Evolutionary conservation across 2,329 filamentous ascomycete species (phyloP).

Genomic region (Penicillium sp.): DNA sequence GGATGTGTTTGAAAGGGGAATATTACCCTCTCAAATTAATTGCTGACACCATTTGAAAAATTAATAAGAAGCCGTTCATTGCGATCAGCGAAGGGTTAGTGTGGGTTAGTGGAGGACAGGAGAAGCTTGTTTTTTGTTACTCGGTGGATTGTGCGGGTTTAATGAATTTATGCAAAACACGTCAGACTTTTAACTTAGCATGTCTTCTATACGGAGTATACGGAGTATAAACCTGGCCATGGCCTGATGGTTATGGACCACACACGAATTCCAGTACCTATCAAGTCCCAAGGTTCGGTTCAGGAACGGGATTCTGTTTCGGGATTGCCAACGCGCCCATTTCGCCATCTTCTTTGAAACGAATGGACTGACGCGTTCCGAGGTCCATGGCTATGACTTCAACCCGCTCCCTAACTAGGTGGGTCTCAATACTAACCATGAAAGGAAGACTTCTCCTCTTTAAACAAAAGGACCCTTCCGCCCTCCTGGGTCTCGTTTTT

Average conservation of each 20-base stretch:
- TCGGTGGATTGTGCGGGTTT: background rate
- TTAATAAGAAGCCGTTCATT: background rate
- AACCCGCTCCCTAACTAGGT: slow-evolving; percentile 20
- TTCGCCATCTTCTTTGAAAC: background rate
- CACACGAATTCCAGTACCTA: no score
- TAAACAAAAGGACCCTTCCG: background rate
- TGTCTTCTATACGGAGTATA: background rate
- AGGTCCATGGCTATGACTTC: slow-evolving; percentile 15
- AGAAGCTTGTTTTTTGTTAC: background rate
- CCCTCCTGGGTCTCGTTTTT: background rate
- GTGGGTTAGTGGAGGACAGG: background rate
- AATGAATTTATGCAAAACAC: background rate
- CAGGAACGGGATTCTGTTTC: background rate
- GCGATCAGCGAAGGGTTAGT: background rate
- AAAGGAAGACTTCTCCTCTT: slow-evolving; percentile 3
- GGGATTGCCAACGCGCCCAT: background rate
- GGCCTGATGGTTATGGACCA: background rate
- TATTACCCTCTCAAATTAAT: background rate
- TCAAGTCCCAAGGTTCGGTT: background rate
- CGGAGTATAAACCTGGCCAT: background rate
- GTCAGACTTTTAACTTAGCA: background rate
- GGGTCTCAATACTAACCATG: slow-evolving; percentile 10
- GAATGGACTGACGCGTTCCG: slow-evolving; percentile 10
- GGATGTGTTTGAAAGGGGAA: background rate
- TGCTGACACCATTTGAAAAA: no score